Base-by-base conservation (phyloP, 2,329 filamentous ascomycete species). In the Colletotrichum lindemuthianum region DNA sequence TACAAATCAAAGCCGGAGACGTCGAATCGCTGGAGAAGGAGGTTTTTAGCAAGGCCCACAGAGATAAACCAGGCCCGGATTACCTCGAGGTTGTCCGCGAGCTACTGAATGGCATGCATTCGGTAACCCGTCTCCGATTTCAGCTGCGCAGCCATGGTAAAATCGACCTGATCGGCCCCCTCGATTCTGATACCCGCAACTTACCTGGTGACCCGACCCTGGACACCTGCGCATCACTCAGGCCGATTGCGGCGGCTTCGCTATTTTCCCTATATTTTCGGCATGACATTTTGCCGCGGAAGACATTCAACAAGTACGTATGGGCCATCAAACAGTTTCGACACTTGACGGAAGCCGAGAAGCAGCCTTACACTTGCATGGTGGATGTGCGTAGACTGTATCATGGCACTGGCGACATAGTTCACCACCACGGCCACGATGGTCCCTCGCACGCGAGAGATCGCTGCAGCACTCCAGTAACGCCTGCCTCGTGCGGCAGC, bases 221-320 rank as follows among this genome's bases (percentile, higher is more conserved):
- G 9, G 33, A 44, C 4, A 24, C 34, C 1, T 39, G 15, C 3
- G 41, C 40, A 39, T 34, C 9, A 5, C 12, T 16, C 0, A 39
- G 12, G n/a, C 54, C 49, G 15, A 48, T 60, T 11, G 49, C 57
- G 41, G 8, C 49, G 2, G 41, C 49, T 7, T 54, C 57, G 57
- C 7, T 12, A 6, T 60, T 60, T 36, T 60, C 58, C 11, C 12
- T 60, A 36, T 60, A 45, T n/a, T 60, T 60, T 37, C 58, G 16
- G 10, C 57, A 60, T 36, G 40, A 60, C 8, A 10, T 53, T 7
- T 16, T 60, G 10, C 12, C 2, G 16, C 15, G 9, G 16, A 40
- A 53, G 16, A 47, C 9, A 1, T 60, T 54, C 5, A 8, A 2
- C 1, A 48, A 10, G 9, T 47, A 48, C 13, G 8, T 33, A 11